Conservation (phyloP, 495 filamentous ascomycete species). For the Pyronema omphalodes region DNA sequence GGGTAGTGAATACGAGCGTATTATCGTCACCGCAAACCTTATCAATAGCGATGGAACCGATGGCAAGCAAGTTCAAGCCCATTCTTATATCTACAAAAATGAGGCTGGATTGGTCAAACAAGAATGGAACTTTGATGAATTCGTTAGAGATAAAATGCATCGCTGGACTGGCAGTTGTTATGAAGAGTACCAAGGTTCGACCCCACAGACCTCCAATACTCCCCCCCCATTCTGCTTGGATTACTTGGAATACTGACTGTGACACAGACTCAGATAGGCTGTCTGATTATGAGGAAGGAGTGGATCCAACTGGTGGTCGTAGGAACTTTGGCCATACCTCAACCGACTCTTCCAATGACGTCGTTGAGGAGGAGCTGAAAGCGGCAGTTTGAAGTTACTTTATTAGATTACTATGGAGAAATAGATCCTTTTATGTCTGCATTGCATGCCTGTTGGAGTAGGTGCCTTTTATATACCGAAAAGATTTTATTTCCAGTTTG, state of each 20-base stretch:
- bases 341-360: not conserved
- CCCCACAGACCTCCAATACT: not conserved
- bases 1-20: slow-evolving; percentile 51
- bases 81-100: slow-evolving; percentile 52
- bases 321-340: no score
- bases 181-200: slow-evolving; percentile 3
- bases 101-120: slow-evolving; percentile 5
- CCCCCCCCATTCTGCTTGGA: no score
- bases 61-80: slow-evolving; percentile 41
- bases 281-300: no score
- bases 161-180: slow-evolving; percentile 8
- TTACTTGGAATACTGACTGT: no score
- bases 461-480: no score
- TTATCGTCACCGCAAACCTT: slow-evolving; percentile 39
- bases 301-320: no score
- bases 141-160: slow-evolving; percentile 14
- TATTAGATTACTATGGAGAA: no score
- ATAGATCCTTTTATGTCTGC: no score
- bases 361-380: not conserved
- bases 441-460: no score
- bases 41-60: slow-evolving; percentile 33
- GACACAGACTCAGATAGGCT: no score
- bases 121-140: slow-evolving; percentile 19
- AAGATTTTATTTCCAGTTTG: no score
- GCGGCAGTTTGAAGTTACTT: not conserved